Conservation (phyloP, 163 green algal genomes). For the Chlorella variabilis region DNA sequence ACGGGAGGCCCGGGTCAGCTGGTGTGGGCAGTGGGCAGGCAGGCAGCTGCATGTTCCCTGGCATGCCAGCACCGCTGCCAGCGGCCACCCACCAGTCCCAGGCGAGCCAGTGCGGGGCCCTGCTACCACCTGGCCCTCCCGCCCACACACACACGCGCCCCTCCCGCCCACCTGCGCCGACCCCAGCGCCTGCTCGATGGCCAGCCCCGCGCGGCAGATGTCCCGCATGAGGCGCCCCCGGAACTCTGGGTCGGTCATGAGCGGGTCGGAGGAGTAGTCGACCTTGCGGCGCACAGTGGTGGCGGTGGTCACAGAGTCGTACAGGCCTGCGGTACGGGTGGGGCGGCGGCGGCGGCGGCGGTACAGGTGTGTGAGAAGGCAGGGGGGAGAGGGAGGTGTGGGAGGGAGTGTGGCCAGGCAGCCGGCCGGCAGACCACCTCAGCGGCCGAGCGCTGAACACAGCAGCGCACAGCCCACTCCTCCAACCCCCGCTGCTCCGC, state of each 20-base stretch:
- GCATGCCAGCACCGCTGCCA: not conserved
- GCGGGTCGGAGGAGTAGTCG: slow-evolving; percentile 84
- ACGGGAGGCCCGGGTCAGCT: too few relatives aligned
- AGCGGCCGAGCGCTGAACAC: not conserved
- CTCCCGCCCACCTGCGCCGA: slow-evolving; percentile 50
- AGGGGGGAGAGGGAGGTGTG: too few relatives aligned
- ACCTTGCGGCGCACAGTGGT: slow-evolving; percentile 69
- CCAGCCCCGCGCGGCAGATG: slow-evolving; percentile 71
- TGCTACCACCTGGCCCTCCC: too few relatives aligned
- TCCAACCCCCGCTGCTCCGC: not conserved
- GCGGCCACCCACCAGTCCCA: not conserved
- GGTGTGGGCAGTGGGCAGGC: not conserved
- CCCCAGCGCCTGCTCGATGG: slow-evolving; percentile 86
- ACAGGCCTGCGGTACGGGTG: slow-evolving; percentile 74
- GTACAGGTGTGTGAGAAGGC: not conserved
- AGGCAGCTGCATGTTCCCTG: not conserved
- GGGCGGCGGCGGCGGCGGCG: too few relatives aligned
- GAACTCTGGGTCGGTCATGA: slow-evolving; percentile 77
- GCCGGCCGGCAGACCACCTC: too few relatives aligned
- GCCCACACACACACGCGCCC: too few relatives aligned
- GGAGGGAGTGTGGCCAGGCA: too few relatives aligned
- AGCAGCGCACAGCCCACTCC: not conserved
- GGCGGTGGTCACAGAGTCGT: slow-evolving; percentile 96
- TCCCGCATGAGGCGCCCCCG: slow-evolving; percentile 45
- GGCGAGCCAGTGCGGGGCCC: too few relatives aligned